These are phyloP conservation scores for Nephromyces sp. DNA, from an alignment of 169 alveolate species.

Conservation along the genomic window DNA sequence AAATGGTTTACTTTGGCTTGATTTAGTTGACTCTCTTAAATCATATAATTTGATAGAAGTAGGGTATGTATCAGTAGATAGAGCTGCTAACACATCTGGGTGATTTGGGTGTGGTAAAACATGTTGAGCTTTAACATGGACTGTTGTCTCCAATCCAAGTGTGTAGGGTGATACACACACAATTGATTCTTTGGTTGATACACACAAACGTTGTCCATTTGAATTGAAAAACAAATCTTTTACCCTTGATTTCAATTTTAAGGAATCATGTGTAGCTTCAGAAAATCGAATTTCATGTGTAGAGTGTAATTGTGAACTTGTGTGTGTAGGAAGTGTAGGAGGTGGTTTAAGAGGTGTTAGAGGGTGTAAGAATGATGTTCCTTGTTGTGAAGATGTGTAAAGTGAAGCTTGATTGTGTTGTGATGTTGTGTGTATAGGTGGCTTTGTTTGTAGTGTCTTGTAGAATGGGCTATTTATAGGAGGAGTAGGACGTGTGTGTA, in stretches of 20 bases:
- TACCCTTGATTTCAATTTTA: not conserved
- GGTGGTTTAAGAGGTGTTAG: no score
- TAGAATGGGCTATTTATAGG: no score
- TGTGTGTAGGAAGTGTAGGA: no score
- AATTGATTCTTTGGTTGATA: not conserved
- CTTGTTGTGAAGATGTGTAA: no score
- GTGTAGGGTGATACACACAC: not conserved
- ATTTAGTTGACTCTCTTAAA: not conserved
- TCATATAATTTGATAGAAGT: not conserved
- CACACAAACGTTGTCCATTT: not conserved
- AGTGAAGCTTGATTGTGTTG: no score
- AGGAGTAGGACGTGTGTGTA: no score
- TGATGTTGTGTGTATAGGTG: no score
- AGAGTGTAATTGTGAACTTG: no score
- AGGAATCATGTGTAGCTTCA: not conserved
- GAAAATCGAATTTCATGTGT: not conserved
- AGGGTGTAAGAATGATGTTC: no score
- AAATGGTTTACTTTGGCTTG: not conserved
- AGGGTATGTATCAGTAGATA: not conserved
- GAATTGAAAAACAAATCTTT: not conserved
- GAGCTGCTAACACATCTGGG: not conserved
- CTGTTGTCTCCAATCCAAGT: not conserved
- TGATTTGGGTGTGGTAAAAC: not conserved
- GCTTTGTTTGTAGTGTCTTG: no score
- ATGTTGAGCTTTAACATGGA: not conserved